Evolutionary conservation across 495 filamentous ascomycete species (phyloP).

Genomic region (Penicilliopsis zonata): DNA sequence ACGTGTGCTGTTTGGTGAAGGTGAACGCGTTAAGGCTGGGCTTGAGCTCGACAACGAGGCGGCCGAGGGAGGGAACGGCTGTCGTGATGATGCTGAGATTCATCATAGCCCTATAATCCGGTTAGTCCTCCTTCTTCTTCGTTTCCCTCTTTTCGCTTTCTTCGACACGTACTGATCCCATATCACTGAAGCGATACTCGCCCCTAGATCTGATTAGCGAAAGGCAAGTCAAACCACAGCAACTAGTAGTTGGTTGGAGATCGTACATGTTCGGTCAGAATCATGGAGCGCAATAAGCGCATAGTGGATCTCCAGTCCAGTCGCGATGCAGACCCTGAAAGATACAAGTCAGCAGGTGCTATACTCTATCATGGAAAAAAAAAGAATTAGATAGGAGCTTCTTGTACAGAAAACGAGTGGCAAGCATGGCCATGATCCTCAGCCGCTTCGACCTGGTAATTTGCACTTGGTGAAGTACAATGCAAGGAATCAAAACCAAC

Average conservation of each 20-base stretch:
- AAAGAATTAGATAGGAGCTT: not conserved
- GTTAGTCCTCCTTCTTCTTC: not conserved
- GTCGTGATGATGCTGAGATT: conserved; percentile 18
- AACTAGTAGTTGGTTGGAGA: too few relatives aligned
- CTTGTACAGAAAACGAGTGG: conserved; percentile 14
- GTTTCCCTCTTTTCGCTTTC: not conserved
- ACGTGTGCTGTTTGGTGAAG: conserved; percentile 11
- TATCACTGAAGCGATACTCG: conserved; percentile 9
- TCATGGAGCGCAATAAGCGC: conserved; percentile 4
- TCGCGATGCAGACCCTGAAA: conserved; percentile 9
- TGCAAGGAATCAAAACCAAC: conserved; percentile 12
- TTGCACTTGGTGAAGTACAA: conserved; percentile 11
- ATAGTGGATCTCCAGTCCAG: conserved; percentile 10
- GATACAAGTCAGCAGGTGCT: not conserved
- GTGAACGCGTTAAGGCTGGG: conserved; percentile 12
- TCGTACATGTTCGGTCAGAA: conserved; percentile 9
- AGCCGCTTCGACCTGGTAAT: conserved; percentile 6
- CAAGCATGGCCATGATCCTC: conserved; percentile 12
- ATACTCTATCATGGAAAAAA: too few relatives aligned
- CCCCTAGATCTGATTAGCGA: conserved; percentile 9
- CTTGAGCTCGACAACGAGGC: conserved; percentile 18
- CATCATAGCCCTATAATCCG: conserved; percentile 10
- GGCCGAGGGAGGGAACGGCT: conserved; percentile 16
- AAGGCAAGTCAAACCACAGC: too few relatives aligned
- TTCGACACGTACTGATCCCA: conserved; percentile 15